phyloP scores from a whole-genome alignment of 192 early-diverging fungal species.

The Piromyces finnis region DNA sequence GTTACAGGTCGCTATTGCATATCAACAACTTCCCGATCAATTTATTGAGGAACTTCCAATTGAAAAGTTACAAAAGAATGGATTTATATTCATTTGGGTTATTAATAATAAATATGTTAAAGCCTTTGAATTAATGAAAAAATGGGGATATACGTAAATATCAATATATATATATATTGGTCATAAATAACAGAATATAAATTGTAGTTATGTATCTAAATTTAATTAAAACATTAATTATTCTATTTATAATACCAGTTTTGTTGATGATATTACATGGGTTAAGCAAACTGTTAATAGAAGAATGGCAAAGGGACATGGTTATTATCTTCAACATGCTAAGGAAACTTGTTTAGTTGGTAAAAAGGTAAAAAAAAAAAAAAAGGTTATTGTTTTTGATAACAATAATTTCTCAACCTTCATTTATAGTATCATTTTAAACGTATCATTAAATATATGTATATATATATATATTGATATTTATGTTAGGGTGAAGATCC shows the following conservation, averaged over 20 bases:
- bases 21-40: slow-evolving; percentile 89
- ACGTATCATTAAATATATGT: slow-evolving; percentile 1
- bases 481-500: slow-evolving; percentile 38
- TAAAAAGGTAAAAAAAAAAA: slow-evolving; percentile 40
- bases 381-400: no score
- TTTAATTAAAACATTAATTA: no score
- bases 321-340: slow-evolving; percentile 92
- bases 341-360: slow-evolving; percentile 94
- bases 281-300: slow-evolving; percentile 93
- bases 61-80: slow-evolving; percentile 61
- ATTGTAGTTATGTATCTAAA: no score
- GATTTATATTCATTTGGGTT: slow-evolving; percentile 95
- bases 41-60: slow-evolving; percentile 83
- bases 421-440: not conserved
- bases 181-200: no score
- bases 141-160: slow-evolving; percentile 77
- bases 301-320: slow-evolving; percentile 92
- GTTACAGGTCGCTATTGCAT: slow-evolving; percentile 63
- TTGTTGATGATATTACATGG: slow-evolving; percentile 93
- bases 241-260: slow-evolving; percentile 15
- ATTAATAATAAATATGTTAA: slow-evolving; percentile 96
- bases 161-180: not conserved
- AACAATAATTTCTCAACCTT: no score
- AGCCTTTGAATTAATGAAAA: slow-evolving; percentile 83
- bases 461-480: slow-evolving; percentile 12